phyloP scores from a whole-genome alignment of 495 filamentous ascomycete genomes.

The Letharia lupina region DNA sequence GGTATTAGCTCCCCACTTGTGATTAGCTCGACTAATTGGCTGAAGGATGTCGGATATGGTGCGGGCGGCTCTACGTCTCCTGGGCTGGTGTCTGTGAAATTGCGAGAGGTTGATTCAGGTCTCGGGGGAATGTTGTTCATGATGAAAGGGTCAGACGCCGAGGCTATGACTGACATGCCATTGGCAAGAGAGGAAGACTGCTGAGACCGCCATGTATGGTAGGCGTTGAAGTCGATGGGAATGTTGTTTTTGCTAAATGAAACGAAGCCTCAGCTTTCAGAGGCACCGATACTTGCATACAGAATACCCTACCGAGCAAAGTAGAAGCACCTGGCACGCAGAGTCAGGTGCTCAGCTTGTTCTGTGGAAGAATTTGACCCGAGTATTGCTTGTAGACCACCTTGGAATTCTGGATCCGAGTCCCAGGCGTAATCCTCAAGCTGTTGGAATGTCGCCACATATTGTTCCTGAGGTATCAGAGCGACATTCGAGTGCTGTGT shows the following conservation, averaged over 20 bases:
- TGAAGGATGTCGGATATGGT: conserved; percentile 78
- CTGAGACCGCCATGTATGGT: conserved; percentile 35
- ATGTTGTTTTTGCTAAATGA: conserved; percentile 36
- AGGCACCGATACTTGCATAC: too few relatives aligned
- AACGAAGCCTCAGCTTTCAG: not conserved
- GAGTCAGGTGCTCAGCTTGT: conserved; percentile 38
- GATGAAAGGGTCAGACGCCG: not conserved
- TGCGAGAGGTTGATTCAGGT: not conserved
- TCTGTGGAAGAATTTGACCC: conserved; percentile 36
- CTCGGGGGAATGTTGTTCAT: not conserved
- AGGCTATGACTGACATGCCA: not conserved
- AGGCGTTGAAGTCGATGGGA: conserved; percentile 36
- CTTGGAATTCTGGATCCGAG: conserved; percentile 40
- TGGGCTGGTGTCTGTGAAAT: not conserved
- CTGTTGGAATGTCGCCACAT: conserved; percentile 14
- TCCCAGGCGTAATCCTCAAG: conserved; percentile 34
- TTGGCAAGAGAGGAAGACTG: conserved; percentile 2
- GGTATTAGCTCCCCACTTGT: conserved; percentile 75
- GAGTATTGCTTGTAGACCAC: conserved; percentile 42
- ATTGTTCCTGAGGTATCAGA: not conserved
- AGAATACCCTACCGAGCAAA: conserved; percentile 37
- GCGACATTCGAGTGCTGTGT: not conserved
- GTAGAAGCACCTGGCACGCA: conserved; percentile 48
- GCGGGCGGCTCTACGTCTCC: conserved; percentile 20
- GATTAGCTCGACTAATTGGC: conserved; percentile 82